These are phyloP conservation scores for Penicillium goetzii DNA, from an alignment of 495 filamentous ascomycete species.

Conservation along the genomic window DNA sequence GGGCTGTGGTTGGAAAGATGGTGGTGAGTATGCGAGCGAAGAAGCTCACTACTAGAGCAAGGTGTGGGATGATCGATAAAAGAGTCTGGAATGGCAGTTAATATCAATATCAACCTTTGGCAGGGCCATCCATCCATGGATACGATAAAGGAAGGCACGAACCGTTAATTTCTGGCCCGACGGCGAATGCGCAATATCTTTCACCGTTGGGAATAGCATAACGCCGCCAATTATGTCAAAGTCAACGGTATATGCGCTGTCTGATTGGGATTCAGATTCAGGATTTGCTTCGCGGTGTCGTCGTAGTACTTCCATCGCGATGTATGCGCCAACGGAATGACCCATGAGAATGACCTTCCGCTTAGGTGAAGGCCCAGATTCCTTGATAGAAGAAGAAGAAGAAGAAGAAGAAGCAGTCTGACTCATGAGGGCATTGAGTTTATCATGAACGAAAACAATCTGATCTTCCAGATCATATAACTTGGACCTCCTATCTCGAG, in stretches of 20 bases:
- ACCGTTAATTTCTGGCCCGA: slow-evolving; percentile 62
- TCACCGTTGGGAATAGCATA: slow-evolving; percentile 77
- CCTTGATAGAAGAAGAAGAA: neutral
- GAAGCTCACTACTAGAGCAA: slow-evolving; percentile 56
- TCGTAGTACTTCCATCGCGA: slow-evolving; percentile 72
- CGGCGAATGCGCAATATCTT: slow-evolving; percentile 69
- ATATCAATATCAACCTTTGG: neutral
- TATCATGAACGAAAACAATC: slow-evolving; percentile 53
- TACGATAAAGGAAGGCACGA: slow-evolving; percentile 11
- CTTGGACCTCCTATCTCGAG: neutral
- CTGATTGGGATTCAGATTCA: neutral
- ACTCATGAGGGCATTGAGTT: slow-evolving; percentile 27
- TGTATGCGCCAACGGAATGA: slow-evolving; percentile 81
- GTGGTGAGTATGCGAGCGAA: slow-evolving; percentile 53
- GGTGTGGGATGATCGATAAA: slow-evolving; percentile 55
- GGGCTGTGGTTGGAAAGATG: slow-evolving; percentile 45
- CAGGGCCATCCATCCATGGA: neutral
- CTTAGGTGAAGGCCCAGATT: slow-evolving; percentile 7
- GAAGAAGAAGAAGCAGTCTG: neutral
- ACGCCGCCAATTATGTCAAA: slow-evolving; percentile 63
- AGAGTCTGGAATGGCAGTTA: slow-evolving; percentile 29
- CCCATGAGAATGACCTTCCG: slow-evolving; percentile 73
- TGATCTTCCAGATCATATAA: slow-evolving; percentile 61
- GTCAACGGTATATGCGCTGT: slow-evolving; percentile 8
- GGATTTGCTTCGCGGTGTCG: slow-evolving; percentile 44